Evolutionary conservation across 1,284 basidiomycete species (phyloP), one percentile per base, ranked within the genome.

Genomic region (Heterobasidion occidentale): DNA sequence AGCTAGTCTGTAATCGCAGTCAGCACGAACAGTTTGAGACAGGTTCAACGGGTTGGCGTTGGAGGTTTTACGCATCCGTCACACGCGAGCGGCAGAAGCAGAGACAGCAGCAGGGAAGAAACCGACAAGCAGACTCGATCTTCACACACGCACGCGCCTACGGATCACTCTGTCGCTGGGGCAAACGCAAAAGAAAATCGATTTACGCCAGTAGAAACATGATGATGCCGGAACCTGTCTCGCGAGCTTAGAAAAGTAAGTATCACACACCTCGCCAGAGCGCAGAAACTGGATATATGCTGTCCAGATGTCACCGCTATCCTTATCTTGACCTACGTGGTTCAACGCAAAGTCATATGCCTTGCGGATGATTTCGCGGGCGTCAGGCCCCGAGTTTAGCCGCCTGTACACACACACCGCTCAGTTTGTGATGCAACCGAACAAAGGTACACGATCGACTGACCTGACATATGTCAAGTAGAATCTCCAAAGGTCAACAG

Each of bases 291-390:
- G 80, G 64, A 98, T 91, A 71, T 90, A 88, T 62, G 89, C 80
- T 59, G 78, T 74, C 86, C 89, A 85, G 64, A 94, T 86, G 61
- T 87, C 74, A 46, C 86, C 77, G 62, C 87, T 80, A 63, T 92
- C 81, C 65, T 86, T 81, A 75, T 94, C 83, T 73, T 93, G 87
- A 14, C 95, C 95, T 51, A 98, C 86, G 65, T 94, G 90, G 59
- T 84, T 86, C 55, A 98, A 76, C 0, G 94, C 94, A 66, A 94
- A 98, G 66, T 99, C 95, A 70, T 95, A 99, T 7, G 94, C 92
- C 62, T 92, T 88, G 46, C 86, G 84, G 57, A 99, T 85, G 14
- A 82, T 83, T 51, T 90, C 81, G 64, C 89, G 77, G 20, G 80
- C 77, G 45, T 80, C 81, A 8, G 53, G 46, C n/a, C 45, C 53